phyloP scores from a whole-genome alignment of 805 yeast species.

The Wickerhamiella azymoides region DNA sequence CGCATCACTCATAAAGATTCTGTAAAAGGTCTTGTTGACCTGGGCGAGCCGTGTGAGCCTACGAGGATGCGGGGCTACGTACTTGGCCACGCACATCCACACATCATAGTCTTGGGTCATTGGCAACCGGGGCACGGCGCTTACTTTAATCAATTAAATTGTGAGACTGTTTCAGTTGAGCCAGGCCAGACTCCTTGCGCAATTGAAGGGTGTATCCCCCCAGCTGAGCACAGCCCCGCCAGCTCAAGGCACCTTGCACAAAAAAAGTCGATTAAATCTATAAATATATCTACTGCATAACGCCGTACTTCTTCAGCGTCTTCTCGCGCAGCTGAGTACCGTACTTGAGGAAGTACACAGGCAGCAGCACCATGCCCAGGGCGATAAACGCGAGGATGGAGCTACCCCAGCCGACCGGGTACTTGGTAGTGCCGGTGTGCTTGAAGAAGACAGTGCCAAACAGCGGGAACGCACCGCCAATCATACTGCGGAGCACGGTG shows the following conservation, averaged over 20 bases:
- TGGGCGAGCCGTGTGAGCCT: not conserved
- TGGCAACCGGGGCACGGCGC: too few relatives aligned
- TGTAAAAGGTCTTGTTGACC: not conserved
- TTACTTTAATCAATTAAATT: too few relatives aligned
- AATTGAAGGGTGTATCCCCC: too few relatives aligned
- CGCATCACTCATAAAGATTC: not conserved
- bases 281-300: too few relatives aligned
- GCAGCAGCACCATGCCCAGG: slow-evolving; percentile 34
- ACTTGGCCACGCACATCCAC: not conserved
- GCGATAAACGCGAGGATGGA: slow-evolving; percentile 35
- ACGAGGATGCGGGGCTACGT: not conserved
- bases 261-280: too few relatives aligned
- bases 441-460: slow-evolving; percentile 48
- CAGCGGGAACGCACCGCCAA: slow-evolving; percentile 49
- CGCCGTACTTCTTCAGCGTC: not conserved
- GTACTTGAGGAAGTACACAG: slow-evolving; percentile 36
- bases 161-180: too few relatives aligned
- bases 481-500: slow-evolving; percentile 40
- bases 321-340: slow-evolving; percentile 26
- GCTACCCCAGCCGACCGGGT: slow-evolving; percentile 42
- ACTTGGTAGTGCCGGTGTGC: slow-evolving; percentile 18
- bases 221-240: too few relatives aligned
- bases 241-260: too few relatives aligned
- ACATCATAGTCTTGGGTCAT: not conserved
- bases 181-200: too few relatives aligned